phyloP scores from a whole-genome alignment of 1,139 yeast species.

The Saccharomycopsis hybrid region DNA sequence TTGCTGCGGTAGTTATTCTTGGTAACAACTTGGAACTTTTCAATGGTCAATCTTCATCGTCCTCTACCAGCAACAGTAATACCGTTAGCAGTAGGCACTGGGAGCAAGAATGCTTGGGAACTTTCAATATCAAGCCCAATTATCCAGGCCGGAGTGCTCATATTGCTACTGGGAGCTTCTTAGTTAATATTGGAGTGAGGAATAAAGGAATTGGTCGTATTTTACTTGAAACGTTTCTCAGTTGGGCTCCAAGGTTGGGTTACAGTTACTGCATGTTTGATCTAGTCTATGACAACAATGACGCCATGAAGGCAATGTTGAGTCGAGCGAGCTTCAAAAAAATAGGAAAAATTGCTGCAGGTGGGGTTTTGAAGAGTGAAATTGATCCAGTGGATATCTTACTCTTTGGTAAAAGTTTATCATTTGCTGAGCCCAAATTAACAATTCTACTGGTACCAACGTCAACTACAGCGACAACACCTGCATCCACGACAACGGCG shows the following conservation, averaged over 20 bases:
- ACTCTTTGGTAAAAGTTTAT: constrained; percentile 47
- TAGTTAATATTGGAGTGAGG: constrained; percentile 87
- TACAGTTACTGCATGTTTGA: constrained; percentile 81
- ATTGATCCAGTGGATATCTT: constrained; percentile 78
- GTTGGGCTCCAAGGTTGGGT: constrained; percentile 89
- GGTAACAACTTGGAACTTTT: constrained; percentile 54
- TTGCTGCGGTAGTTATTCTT: constrained; percentile 80
- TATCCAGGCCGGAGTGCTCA: constrained; percentile 92
- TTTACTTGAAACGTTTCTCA: constrained; percentile 72
- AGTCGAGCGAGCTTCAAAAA: constrained; percentile 74
- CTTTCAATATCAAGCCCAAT: constrained; percentile 77
- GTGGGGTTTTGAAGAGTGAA: constrained; percentile 81
- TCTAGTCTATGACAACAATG: constrained; percentile 81
- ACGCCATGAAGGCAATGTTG: constrained; percentile 72
- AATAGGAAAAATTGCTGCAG: constrained; percentile 73
- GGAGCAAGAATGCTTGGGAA: constrained; percentile 87
- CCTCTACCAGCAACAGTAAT: constrained; percentile 24
- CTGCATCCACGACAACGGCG: too few species aligned
- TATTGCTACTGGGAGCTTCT: constrained; percentile 54
- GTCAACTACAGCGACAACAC: too few species aligned
- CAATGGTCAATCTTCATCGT: constrained; percentile 15
- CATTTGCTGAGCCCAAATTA: not conserved
- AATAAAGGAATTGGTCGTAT: constrained; percentile 92
- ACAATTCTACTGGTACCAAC: too few species aligned
- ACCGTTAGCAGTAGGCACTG: constrained; percentile 46